Percentiles rank a stretch among this genome's conserved stretches.
These are phyloP conservation scores for Theileria luwenshuni DNA, from an alignment of 169 alveolate genomes.

Conservation along the genomic window DNA sequence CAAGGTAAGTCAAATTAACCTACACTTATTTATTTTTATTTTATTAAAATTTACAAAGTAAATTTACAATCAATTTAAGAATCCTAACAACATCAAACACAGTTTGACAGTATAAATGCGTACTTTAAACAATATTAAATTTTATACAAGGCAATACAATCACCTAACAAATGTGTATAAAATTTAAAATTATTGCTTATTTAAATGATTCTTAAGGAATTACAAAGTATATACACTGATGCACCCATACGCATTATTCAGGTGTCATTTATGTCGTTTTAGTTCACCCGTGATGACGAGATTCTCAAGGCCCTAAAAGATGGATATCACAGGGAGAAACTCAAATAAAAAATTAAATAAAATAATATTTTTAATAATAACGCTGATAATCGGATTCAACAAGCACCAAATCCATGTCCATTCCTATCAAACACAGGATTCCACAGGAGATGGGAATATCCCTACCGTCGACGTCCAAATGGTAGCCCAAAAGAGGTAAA, in stretches of 20 bases:
- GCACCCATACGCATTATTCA: conserved; percentile 45
- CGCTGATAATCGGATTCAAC: too few relatives aligned
- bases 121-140: background rate
- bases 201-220: background rate
- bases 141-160: background rate
- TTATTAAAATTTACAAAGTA: too few relatives aligned
- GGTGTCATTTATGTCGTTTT: conserved; percentile 22
- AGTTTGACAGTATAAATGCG: background rate
- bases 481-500: conserved; percentile 55
- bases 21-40: background rate
- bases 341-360: too few relatives aligned
- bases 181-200: background rate
- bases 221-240: conserved; percentile 20
- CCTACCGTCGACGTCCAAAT: conserved; percentile 66
- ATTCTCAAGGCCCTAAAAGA: too few relatives aligned
- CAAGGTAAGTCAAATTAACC: background rate
- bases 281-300: conserved; percentile 2
- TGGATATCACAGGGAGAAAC: too few relatives aligned
- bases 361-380: too few relatives aligned
- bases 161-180: background rate
- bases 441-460: conserved; percentile 55
- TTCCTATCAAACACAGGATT: conserved; percentile 20
- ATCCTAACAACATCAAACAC: background rate
- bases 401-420: background rate
- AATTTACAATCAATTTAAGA: background rate